Evolutionary conservation across 1,284 basidiomycete species (phyloP).

Genomic region (Austroboletus novae-zelandiae): DNA sequence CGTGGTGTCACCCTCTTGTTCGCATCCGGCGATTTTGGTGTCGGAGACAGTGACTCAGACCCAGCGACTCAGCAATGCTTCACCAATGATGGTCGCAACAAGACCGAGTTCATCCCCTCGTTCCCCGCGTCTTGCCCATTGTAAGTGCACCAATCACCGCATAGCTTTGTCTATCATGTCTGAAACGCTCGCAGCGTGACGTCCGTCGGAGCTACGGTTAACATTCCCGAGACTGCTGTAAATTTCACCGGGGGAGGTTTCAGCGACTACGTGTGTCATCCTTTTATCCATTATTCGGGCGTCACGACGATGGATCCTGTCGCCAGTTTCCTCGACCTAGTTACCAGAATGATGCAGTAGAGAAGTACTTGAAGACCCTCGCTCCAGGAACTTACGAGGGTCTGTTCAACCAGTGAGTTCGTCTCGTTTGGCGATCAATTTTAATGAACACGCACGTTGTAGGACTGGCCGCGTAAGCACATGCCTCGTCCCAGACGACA

Average conservation of each 20-base stretch:
- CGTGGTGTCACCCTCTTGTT: conserved; percentile 64
- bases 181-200: conserved; percentile 41
- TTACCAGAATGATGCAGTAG: conserved; percentile 14
- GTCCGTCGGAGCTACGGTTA: conserved; percentile 56
- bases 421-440: too few relatives aligned
- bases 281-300: background rate
- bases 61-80: conserved; percentile 52
- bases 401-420: conserved; percentile 44
- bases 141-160: conserved; percentile 17
- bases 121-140: conserved; percentile 53
- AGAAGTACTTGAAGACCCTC: conserved; percentile 43
- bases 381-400: conserved; percentile 50
- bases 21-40: conserved; percentile 68
- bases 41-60: conserved; percentile 55
- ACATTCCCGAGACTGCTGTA: conserved; percentile 55
- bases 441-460: too few relatives aligned
- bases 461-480: too few relatives aligned
- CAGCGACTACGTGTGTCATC: conserved; percentile 34
- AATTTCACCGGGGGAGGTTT: conserved; percentile 68
- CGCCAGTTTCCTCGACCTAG: conserved; percentile 21
- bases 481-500: conserved; percentile 22
- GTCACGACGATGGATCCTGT: background rate
- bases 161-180: background rate
- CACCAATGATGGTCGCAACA: conserved; percentile 57
- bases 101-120: conserved; percentile 52